phyloP scores from a whole-genome alignment of 768 basidiomycete species.

The Serendipita vermifera region DNA sequence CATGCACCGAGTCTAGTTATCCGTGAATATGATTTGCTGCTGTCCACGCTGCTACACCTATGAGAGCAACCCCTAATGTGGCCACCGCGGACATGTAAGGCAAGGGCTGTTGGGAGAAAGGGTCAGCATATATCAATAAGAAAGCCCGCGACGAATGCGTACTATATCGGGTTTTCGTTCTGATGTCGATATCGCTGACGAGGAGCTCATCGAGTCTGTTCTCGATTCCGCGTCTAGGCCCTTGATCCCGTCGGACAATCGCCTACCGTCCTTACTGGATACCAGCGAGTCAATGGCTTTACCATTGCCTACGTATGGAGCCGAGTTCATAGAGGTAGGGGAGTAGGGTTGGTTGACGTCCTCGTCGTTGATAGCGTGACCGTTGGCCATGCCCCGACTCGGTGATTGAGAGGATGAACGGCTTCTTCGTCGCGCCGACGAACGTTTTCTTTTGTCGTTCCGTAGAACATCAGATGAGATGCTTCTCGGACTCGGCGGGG shows the following conservation, averaged over 20 bases:
- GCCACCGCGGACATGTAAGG: neutral
- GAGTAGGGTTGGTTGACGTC: neutral
- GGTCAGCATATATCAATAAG: too few relatives aligned
- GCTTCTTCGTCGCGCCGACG: neutral
- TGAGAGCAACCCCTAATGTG: neutral
- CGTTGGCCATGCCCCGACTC: neutral
- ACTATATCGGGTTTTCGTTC: neutral
- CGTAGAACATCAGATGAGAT: constrained; percentile 1
- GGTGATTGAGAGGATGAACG: neutral
- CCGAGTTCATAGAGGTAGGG: constrained; percentile 2
- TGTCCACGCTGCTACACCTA: constrained; percentile 5
- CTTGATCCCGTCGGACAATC: neutral
- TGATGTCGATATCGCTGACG: neutral
- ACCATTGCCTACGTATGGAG: neutral
- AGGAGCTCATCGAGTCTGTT: neutral
- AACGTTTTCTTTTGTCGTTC: neutral
- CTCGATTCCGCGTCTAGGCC: neutral
- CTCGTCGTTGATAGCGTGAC: neutral
- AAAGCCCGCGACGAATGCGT: neutral
- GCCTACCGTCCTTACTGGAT: neutral
- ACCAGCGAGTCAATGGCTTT: neutral
- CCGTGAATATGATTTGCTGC: constrained; percentile 1
- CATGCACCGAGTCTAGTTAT: neutral
- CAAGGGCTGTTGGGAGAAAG: neutral
- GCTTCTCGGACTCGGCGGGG: constrained; percentile 1